Evolutionary conservation across 148 eudicot genomes (phyloP).

Genomic region (Persicaria tinctoria): DNA sequence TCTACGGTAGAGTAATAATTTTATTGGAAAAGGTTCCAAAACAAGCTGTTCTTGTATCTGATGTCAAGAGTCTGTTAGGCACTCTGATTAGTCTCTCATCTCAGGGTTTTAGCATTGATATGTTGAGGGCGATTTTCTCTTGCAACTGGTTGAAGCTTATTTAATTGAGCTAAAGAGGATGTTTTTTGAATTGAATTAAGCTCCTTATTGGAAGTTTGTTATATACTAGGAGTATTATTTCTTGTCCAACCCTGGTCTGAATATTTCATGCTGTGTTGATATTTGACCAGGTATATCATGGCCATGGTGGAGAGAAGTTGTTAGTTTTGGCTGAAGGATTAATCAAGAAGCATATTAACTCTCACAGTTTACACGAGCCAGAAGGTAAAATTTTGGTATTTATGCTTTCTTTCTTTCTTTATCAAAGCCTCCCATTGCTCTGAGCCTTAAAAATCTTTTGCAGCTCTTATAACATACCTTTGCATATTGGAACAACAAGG

Average conservation of each 20-base stretch:
- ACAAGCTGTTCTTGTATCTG: neutral
- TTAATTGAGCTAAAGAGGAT: neutral
- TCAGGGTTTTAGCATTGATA: neutral
- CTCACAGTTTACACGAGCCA: slow-evolving; percentile 89
- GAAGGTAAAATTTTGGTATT: slow-evolving; percentile 47
- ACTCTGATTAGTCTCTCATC: neutral
- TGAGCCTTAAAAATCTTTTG: slow-evolving; percentile 23
- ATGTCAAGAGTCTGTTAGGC: neutral
- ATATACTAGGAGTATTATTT: neutral
- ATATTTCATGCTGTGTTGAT: neutral
- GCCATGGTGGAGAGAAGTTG: slow-evolving; percentile 58
- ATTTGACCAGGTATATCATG: slow-evolving; percentile 51
- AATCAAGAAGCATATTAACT: slow-evolving; percentile 76
- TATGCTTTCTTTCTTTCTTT: neutral
- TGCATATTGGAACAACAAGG: slow-evolving; percentile 83
- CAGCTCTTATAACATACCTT: slow-evolving; percentile 91
- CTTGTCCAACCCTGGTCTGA: neutral
- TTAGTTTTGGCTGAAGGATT: slow-evolving; percentile 83
- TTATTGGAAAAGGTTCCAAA: neutral
- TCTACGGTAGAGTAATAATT: neutral
- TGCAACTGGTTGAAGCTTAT: neutral
- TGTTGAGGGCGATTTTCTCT: neutral
- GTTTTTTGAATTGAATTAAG: neutral
- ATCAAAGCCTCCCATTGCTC: neutral
- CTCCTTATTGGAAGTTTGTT: neutral